Evolutionary conservation across 257 asterid genomes (phyloP), one percentile per base, ranked within the genome.

Genomic region (Capsicum baccatum): DNA sequence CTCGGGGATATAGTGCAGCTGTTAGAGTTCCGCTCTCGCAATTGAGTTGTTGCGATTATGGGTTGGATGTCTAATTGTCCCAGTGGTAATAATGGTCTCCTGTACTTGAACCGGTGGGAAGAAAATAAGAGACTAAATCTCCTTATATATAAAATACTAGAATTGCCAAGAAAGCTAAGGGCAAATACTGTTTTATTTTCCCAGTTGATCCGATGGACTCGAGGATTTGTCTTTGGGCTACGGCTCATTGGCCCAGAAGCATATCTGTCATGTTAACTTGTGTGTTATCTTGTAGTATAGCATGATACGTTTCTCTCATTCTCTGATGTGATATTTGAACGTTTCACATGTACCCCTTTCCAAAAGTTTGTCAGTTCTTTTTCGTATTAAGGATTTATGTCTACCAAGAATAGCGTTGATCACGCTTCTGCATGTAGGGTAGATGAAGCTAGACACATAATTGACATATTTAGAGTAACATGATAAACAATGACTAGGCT

Each of bases 161-260:
- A 68, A 68, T 68, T 68, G 74, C 26, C 78, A 68, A 15, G 76
- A 68, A 68, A 37, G 78, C 54, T 1, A 39, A 39, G 78, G 52
- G 10, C 8, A 9, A 68, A 37, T 68, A 39, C 42, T 39, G 42
- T 39, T 39, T 39, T 39, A 39, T 39, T 2, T 2, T 39, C 42
- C 42, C 54, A 0, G 33, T 39, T 39, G 33, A 4, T 8, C 33
- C 78, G 16, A 39, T 9, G 78, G 55, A 6, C 15, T 39, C 14
- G 9, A 16, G 54, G 26, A 39, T 39, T 69, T 42, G 55, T 69
- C 55, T 39, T 39, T 69, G 78, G 78, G 55, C 78, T 39, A 39
- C 8, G 55, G 19, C 15, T 3, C 4, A 69, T 39, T 39, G 78
- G 21, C 8, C 55, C 78, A 39, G 52, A 69, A 16, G 78, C 54